Evolutionary conservation across 306 rosid genomes (phyloP), one percentile per base, ranked within the genome.

Genomic region (Sicyos edulis): DNA sequence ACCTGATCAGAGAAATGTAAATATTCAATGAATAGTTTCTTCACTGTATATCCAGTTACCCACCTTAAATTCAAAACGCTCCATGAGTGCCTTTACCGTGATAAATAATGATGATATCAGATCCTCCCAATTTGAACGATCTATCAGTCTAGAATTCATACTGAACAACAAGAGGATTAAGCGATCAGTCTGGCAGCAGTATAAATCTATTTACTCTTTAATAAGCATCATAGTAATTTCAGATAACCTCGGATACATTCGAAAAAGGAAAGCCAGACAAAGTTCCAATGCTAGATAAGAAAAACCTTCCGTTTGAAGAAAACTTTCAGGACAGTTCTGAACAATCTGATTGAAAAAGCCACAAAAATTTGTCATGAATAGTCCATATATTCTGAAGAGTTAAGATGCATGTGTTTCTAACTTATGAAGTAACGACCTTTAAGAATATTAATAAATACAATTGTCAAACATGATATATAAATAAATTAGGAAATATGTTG

Each of bases 301-400:
- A 83, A 90, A 87, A 21, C 77, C 83, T 80, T 87, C 98, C 42
- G 26, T 40, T 78, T 78, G 72, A 75, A 88, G 84, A 79, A 84
- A 84, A 62, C 78, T 86, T 70, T 76, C 84, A 15, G 97, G 96
- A 80, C 96, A 90, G 86, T 86, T 90, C 78, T 86, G 83, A 81
- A 88, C 89, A 76, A 90, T 86, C 98, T 93, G 87, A 15, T 67
- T 58, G 57, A 68, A 79, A 75, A 82, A 83, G 8, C 63, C 64
- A 77, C 82, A 74, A 71, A 63, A 77, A 56, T 1, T 54, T 70
- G 58, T 11, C 11, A 54, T 65, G 45, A 52, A 70, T 70, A 15
- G 12, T 32, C 9, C 47, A 53, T 9, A 29, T 66, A 61, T 45
- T 34, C 64, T 29, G 76, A 60, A 47, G 42, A 21, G 40, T 53